Conservation (phyloP, 2,329 filamentous ascomycete species). For the Ceratocystis harringtonii region DNA sequence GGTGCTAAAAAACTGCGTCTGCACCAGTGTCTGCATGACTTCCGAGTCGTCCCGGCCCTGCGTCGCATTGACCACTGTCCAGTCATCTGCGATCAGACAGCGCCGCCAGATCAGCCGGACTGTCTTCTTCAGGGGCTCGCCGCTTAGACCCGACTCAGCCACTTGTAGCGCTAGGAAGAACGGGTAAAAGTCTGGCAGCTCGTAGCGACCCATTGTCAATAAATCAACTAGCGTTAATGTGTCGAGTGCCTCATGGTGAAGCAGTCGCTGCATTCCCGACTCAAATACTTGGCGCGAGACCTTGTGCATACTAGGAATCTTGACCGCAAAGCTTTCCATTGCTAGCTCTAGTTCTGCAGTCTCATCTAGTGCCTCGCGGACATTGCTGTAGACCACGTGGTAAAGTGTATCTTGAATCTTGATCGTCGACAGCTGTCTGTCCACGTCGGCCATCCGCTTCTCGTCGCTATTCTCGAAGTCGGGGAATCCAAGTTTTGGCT, state of each 20-base stretch:
- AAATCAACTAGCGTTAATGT: slow-evolving; percentile 53
- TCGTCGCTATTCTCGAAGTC: slow-evolving; percentile 23
- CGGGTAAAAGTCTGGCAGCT: slow-evolving; percentile 30
- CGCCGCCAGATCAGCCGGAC: slow-evolving; percentile 68
- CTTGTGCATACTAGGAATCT: slow-evolving; percentile 42
- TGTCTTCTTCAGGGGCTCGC: slow-evolving; percentile 43
- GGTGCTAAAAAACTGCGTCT: slow-evolving; percentile 55
- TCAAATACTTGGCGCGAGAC: slow-evolving; percentile 58
- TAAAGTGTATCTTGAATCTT: slow-evolving; percentile 69
- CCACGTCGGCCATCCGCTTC: slow-evolving; percentile 36
- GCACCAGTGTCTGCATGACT: slow-evolving; percentile 44
- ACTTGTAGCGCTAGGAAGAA: slow-evolving; percentile 61
- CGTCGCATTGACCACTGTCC: slow-evolving; percentile 65
- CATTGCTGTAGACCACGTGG: slow-evolving; percentile 50
- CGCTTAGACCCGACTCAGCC: slow-evolving; percentile 38
- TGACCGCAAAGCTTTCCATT: slow-evolving; percentile 48
- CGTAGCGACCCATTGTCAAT: slow-evolving; percentile 52
- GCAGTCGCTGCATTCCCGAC: slow-evolving; percentile 51
- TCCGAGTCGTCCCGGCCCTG: slow-evolving; percentile 56
- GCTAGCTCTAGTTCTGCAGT: slow-evolving; percentile 63
- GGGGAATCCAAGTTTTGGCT: slow-evolving; percentile 21
- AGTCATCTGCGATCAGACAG: slow-evolving; percentile 70
- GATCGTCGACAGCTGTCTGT: slow-evolving; percentile 52
- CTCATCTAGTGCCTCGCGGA: slow-evolving; percentile 61
- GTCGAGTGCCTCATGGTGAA: slow-evolving; percentile 58